Conservation (phyloP, 495 filamentous ascomycete genomes). For the Xylaria longipes region DNA sequence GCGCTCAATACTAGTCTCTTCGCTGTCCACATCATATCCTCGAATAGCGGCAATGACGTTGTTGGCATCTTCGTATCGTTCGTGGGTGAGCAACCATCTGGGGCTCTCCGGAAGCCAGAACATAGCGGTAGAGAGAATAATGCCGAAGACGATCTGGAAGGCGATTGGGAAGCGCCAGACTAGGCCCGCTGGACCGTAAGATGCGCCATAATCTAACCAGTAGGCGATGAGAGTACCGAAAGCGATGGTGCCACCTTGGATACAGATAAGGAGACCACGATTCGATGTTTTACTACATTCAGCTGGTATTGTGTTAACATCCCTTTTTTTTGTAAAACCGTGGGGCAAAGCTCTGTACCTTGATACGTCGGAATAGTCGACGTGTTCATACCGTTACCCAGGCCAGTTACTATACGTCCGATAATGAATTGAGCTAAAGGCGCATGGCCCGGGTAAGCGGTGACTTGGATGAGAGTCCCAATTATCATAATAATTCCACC, state of each 20-base stretch:
- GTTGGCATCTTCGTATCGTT: conserved; percentile 70
- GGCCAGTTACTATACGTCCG: conserved; percentile 74
- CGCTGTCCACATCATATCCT: conserved; percentile 63
- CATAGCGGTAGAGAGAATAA: conserved; percentile 70
- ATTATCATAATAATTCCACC: conserved; percentile 76
- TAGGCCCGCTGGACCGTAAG: conserved; percentile 67
- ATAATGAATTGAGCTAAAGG: conserved; percentile 73
- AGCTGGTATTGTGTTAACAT: conserved; percentile 28
- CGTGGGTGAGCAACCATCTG: conserved; percentile 73
- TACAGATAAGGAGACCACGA: conserved; percentile 82
- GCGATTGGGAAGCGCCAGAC: conserved; percentile 84
- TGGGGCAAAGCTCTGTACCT: conserved; percentile 62
- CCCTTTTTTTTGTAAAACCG: neutral
- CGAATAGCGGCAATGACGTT: conserved; percentile 72
- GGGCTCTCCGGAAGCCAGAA: conserved; percentile 76
- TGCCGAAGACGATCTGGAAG: conserved; percentile 78
- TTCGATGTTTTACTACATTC: conserved; percentile 78
- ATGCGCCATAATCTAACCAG: conserved; percentile 82
- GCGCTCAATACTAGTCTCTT: conserved; percentile 62
- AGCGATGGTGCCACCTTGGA: conserved; percentile 80
- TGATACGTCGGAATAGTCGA: conserved; percentile 83
- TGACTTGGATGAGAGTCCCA: conserved; percentile 73
- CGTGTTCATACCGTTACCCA: conserved; percentile 81
- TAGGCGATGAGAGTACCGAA: conserved; percentile 81
- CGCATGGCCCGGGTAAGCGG: conserved; percentile 50